Percentiles rank a stretch among this genome's conserved stretches.
Evolutionary conservation across 164 flowering plant species (phyloP).

Genomic region (Dillenia suffruticosa): DNA sequence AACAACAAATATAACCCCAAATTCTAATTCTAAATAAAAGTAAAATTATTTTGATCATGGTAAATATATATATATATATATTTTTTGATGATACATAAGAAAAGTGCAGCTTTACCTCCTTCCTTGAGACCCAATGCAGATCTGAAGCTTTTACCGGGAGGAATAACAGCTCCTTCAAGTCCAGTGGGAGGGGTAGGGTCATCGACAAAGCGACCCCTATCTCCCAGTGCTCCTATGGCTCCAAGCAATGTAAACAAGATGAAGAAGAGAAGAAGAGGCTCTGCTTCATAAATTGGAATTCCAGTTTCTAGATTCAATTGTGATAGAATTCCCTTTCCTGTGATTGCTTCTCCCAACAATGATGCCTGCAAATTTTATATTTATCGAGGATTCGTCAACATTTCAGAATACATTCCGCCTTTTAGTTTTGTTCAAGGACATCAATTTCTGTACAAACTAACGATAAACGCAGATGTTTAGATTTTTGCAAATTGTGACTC

Average conservation of each 20-base stretch:
- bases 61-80: background rate
- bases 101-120: constrained; percentile 49
- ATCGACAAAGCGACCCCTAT: constrained; percentile 85
- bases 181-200: constrained; percentile 74
- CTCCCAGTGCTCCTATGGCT: constrained; percentile 95
- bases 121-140: constrained; percentile 74
- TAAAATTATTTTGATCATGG: background rate
- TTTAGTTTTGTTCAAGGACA: too few species aligned
- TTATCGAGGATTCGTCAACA: too few species aligned
- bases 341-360: constrained; percentile 83
- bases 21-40: too few species aligned
- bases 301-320: constrained; percentile 94
- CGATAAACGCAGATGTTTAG: too few species aligned
- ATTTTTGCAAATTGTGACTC: too few species aligned
- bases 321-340: constrained; percentile 91
- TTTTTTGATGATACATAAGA: too few species aligned
- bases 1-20: too few species aligned
- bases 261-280: constrained; percentile 95
- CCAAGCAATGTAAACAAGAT: constrained; percentile 91
- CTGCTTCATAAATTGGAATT: constrained; percentile 93
- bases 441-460: too few species aligned
- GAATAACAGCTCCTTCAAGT: constrained; percentile 66
- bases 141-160: constrained; percentile 73
- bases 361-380: constrained; percentile 62
- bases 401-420: too few species aligned